A percentile compares a stretch with the other conserved stretches of the same genome.
Conservation (phyloP, 305 asterid genomes). For the Rubia tinctorum region DNA sequence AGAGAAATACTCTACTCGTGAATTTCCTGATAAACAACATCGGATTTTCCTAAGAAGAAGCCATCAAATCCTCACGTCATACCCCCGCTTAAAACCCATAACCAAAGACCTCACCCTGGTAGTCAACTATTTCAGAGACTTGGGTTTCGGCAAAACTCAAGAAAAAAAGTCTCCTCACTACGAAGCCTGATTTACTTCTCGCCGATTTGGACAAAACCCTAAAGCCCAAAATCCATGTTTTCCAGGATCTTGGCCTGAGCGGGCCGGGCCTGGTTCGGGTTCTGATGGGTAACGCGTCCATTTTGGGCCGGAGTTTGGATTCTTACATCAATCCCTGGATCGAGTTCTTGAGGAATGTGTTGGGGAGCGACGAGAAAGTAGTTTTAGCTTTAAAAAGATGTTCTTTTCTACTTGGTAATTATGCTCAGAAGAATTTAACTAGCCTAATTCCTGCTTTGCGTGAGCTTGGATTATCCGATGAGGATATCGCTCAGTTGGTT, state of each 20-base stretch:
- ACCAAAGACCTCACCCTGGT: slow-evolving; percentile 9
- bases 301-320: not conserved
- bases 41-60: not conserved
- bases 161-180: slow-evolving; percentile 10
- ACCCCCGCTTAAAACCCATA: not conserved
- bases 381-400: no score
- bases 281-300: not conserved
- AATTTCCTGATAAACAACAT: not conserved
- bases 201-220: slow-evolving; percentile 23
- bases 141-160: slow-evolving; percentile 21
- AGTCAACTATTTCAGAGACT: slow-evolving; percentile 14
- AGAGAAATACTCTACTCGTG: no score
- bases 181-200: slow-evolving; percentile 10
- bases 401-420: no score
- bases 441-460: no score
- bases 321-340: not conserved
- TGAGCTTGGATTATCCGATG: no score
- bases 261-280: slow-evolving; percentile 15
- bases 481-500: no score
- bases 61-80: not conserved
- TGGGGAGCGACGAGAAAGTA: no score
- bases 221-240: slow-evolving; percentile 13
- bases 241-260: slow-evolving; percentile 16
- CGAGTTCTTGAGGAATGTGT: no score
- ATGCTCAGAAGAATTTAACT: no score